A percentile compares a stretch with the other conserved stretches of the same genome.
Evolutionary conservation across 768 basidiomycete genomes (phyloP).

Genomic region (Collybia sp.): DNA sequence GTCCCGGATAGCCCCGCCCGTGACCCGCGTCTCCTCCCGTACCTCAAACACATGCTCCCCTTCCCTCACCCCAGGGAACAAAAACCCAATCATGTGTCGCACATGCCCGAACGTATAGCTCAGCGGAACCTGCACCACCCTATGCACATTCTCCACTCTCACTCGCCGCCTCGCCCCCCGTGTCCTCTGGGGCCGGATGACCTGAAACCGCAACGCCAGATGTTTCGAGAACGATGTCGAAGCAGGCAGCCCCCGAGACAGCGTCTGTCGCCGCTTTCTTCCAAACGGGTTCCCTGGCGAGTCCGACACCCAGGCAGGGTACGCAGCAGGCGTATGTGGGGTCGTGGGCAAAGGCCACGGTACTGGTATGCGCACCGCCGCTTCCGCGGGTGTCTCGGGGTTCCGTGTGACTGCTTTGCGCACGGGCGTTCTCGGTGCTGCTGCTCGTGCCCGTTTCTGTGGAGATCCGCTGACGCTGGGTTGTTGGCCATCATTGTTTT

Average conservation of each 20-base stretch:
- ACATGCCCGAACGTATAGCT: slow-evolving; percentile 69
- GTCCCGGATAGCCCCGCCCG: slow-evolving; percentile 48
- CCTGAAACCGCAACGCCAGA: slow-evolving; percentile 59
- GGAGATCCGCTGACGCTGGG: too few species aligned
- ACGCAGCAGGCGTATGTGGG: slow-evolving; percentile 31
- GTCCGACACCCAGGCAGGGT: slow-evolving; percentile 50
- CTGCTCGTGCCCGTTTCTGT: too few species aligned
- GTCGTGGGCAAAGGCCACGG: slow-evolving; percentile 6
- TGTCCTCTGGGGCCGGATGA: slow-evolving; percentile 33
- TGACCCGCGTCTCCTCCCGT: slow-evolving; percentile 40
- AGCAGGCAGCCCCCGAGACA: slow-evolving; percentile 33
- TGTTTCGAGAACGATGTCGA: slow-evolving; percentile 54
- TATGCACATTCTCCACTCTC: slow-evolving; percentile 30
- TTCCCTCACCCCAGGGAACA: slow-evolving; percentile 33
- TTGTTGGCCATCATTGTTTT: too few species aligned
- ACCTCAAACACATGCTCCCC: slow-evolving; percentile 61
- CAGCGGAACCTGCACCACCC: slow-evolving; percentile 65
- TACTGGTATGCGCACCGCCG: too few species aligned
- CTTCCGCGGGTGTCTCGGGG: too few species aligned
- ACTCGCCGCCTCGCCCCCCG: slow-evolving; percentile 29
- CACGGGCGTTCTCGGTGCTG: too few species aligned
- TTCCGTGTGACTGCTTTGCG: too few species aligned
- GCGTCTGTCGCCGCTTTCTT: slow-evolving; percentile 39
- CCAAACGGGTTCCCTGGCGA: slow-evolving; percentile 73
- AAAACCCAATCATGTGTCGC: slow-evolving; percentile 53